Evolutionary conservation across 192 early-diverging fungal genomes (phyloP), one percentile per base, ranked within the genome.

Genomic region (Linnemannia zychae): DNA sequence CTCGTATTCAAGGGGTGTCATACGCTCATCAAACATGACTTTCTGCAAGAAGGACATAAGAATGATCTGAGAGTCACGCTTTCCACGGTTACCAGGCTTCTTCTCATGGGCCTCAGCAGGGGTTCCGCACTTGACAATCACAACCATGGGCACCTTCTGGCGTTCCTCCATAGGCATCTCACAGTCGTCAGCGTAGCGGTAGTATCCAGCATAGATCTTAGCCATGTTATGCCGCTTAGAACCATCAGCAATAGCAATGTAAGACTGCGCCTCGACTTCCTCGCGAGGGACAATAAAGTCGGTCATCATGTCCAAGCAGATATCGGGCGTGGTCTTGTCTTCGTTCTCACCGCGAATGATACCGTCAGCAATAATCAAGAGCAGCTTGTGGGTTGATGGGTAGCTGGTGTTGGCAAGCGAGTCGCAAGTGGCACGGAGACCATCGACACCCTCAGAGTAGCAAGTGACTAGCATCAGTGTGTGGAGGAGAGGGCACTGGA

Each of bases 41-140:
- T 96, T 96, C 87, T 95, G 93, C 88, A 99, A 87, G 72, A 97
- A 96, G 74, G 94, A 96, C 97, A 99, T 98, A 49, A 99, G 89
- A 77, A 99, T 91, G 53, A 99, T 93, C 88, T 99, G 98, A 34
- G 95, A 96, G 86, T 99, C 98, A 33, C 98, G 93, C 88, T 99
- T 99, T 66, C 97, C 97, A 76, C 97, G 90, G 77, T 96, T 96
- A 0, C 95, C 95, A 9, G 95, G 93, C 82, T 96, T 96, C 74
- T 90, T 88, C 44, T 93, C 92, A 24, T 46, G 79, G 20, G 87
- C 85, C 78, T 94, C 93, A n/a, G 89, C 92, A 38, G 91, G 90
- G 0, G 90, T 93, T 60, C 95, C 95, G 75, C 93, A 95, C 86
- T 96, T 96, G 75, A 95, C 90, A 37, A 96, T 91, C 15, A 90